Percentiles rank a stretch among this genome's conserved stretches.
phyloP scores from a whole-genome alignment of 2,329 filamentous ascomycete genomes.

The Cladosporium sp. region DNA sequence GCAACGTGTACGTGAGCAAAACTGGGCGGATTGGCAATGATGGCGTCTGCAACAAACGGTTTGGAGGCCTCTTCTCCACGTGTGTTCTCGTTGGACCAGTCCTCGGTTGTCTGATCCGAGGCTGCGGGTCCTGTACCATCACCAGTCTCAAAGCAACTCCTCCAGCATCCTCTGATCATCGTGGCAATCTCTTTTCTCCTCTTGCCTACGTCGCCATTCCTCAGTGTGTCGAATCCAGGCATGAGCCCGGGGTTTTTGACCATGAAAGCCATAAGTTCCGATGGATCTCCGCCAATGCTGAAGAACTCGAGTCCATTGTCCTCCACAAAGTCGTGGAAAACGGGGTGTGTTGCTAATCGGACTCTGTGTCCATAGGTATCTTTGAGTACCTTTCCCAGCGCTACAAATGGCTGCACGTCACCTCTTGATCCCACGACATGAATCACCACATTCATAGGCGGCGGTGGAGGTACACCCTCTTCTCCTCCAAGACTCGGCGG shows the following conservation, averaged over 20 bases:
- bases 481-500: constrained; percentile 66
- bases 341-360: constrained; percentile 45
- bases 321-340: constrained; percentile 45
- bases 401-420: constrained; percentile 48
- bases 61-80: constrained; percentile 40
- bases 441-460: constrained; percentile 46
- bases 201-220: constrained; percentile 70
- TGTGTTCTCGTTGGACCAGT: constrained; percentile 34
- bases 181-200: constrained; percentile 69
- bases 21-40: constrained; percentile 73
- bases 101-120: constrained; percentile 43
- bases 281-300: constrained; percentile 47
- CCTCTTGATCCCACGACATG: constrained; percentile 47
- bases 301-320: constrained; percentile 49
- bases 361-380: constrained; percentile 46
- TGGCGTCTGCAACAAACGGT: constrained; percentile 78
- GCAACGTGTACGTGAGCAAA: constrained; percentile 73
- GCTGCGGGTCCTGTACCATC: constrained; percentile 50
- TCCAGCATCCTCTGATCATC: constrained; percentile 81
- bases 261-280: constrained; percentile 68
- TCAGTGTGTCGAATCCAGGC: constrained; percentile 72
- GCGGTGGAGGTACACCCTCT: constrained; percentile 51
- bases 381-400: constrained; percentile 45
- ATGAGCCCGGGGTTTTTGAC: constrained; percentile 83
- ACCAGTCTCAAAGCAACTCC: constrained; percentile 75